phyloP scores from a whole-genome alignment of 495 filamentous ascomycete genomes.

The Tetracladium marchalianum region DNA sequence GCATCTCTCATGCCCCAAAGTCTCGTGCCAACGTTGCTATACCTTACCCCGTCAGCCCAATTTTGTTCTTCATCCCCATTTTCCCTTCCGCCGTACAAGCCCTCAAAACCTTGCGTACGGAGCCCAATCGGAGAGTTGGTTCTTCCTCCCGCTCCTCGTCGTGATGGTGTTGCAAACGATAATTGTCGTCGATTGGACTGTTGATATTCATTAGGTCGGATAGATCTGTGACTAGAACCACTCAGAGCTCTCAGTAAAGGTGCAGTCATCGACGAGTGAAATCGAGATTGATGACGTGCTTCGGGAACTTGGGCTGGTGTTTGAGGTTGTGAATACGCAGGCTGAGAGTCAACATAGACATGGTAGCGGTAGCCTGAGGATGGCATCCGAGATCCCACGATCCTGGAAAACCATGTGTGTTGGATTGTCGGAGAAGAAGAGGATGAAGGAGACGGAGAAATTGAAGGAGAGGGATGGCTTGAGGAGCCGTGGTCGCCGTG shows the following conservation, averaged over 20 bases:
- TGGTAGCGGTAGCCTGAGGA: conserved; percentile 13
- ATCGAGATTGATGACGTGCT: conserved; percentile 35
- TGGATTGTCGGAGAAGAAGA: conserved; percentile 3
- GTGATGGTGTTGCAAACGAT: conserved; percentile 1
- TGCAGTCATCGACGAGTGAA: conserved; percentile 35
- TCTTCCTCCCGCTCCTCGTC: background rate
- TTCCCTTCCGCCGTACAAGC: conserved; percentile 36
- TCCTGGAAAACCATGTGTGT: conserved; percentile 4
- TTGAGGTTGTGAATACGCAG: conserved; percentile 41
- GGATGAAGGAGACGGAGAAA: conserved; percentile 5
- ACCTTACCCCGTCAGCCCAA: conserved; percentile 25
- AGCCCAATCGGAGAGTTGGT: conserved; percentile 25
- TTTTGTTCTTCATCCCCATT: conserved; percentile 34
- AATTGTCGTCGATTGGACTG: background rate
- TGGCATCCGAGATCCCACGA: conserved; percentile 7
- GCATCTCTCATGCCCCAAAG: conserved; percentile 15
- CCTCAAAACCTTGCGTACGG: conserved; percentile 27
- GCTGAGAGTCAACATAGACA: conserved; percentile 43
- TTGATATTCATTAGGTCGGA: no score
- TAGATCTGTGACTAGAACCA: no score
- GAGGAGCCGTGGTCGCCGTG: conserved; percentile 16
- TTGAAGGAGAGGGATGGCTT: conserved; percentile 16
- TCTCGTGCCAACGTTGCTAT: conserved; percentile 22
- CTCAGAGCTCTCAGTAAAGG: conserved; percentile 17
- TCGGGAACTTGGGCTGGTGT: conserved; percentile 45